Conservation (phyloP, 208 protist genomes). For the Trypanosoma theileri region DNA sequence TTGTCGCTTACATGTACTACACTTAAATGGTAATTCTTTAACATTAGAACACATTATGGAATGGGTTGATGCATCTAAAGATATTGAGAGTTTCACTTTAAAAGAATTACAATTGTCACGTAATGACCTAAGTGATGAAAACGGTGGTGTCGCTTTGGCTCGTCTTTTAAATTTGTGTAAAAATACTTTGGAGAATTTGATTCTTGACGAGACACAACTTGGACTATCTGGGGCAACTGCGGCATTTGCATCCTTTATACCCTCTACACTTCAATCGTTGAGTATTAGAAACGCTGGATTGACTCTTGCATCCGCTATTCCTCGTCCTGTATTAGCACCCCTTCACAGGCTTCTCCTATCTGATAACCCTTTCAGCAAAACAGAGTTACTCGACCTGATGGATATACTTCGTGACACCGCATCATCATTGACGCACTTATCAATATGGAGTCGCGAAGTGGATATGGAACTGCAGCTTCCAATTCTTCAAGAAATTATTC, state of each 20-base stretch:
- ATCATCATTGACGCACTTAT: constrained; percentile 39
- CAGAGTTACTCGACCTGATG: constrained; percentile 33
- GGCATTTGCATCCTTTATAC: constrained; percentile 34
- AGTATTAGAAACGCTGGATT: constrained; percentile 47
- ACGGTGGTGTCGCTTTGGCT: constrained; percentile 36
- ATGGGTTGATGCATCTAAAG: constrained; percentile 38
- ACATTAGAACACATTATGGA: constrained; percentile 38
- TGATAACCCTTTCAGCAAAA: constrained; percentile 40
- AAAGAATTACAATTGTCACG: constrained; percentile 53
- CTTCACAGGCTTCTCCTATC: constrained; percentile 47
- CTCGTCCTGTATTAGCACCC: constrained; percentile 28
- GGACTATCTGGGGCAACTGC: constrained; percentile 32
- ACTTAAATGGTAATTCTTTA: constrained; percentile 51
- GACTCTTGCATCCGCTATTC: constrained; percentile 28
- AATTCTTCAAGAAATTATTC: constrained; percentile 30
- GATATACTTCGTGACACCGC: constrained; percentile 23
- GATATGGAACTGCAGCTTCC: constrained; percentile 45
- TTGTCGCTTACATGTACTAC: constrained; percentile 43
- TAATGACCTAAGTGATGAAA: constrained; percentile 44
- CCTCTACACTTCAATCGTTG: constrained; percentile 32
- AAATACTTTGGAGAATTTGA: constrained; percentile 41
- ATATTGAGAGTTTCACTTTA: constrained; percentile 25
- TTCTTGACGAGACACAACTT: constrained; percentile 55
- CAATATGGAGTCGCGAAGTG: constrained; percentile 67
- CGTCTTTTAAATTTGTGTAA: constrained; percentile 45